Base-by-base conservation (phyloP, 1,284 basidiomycete genomes). In the Agroathelia rolfsii region DNA sequence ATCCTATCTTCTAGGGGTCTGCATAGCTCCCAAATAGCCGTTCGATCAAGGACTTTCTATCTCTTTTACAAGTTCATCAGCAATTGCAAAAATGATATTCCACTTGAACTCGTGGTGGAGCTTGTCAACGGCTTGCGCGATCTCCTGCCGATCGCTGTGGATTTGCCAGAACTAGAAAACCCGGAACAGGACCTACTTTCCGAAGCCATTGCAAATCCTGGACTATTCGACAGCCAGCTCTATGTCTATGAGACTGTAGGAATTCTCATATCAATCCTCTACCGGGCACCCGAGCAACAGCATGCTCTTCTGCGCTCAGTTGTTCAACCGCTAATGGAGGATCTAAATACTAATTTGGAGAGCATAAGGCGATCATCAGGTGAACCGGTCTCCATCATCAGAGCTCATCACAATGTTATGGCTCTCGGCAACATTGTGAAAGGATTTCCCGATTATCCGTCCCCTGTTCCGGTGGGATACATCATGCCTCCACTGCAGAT, bases 181-280 rank as follows among this genome's bases (percentile, higher is more conserved):
- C 47, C 52, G 18, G 72, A 76, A 34, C 63, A 68, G 47, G 69
- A 83, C 55, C 68, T 85, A 7, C 62, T 97, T 15, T 59, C 73
- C 13, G 94, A 95, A 53, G 87, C 88, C 1, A 74, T 88, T 18
- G 76, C 74, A 23, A 72, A 74, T 40, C 69, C 83, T 2, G 67
- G 72, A 42, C 58, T 72, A 35, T 95, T 96, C 53, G 86, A 94
- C 49, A 78, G 89, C 20, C 95, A 99, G 56, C 66, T 97, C 7
- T 93, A 98, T 52, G 71, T 99, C 6, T 98, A 92, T 53, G 96
- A 99, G 59, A 82, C 89, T 0, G 72, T 81, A 25, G 96, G 95
- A 10, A 81, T 75, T 13, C 69, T 98, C 24, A 72, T 90, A 35
- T 86, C 87, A 12, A 60, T 89, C 27, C 62, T 89, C 23, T 79